Evolutionary conservation across 2,329 filamentous ascomycete genomes (phyloP), one percentile per base, ranked within the genome.

Genomic region (Pseudohalonectria lignicola): DNA sequence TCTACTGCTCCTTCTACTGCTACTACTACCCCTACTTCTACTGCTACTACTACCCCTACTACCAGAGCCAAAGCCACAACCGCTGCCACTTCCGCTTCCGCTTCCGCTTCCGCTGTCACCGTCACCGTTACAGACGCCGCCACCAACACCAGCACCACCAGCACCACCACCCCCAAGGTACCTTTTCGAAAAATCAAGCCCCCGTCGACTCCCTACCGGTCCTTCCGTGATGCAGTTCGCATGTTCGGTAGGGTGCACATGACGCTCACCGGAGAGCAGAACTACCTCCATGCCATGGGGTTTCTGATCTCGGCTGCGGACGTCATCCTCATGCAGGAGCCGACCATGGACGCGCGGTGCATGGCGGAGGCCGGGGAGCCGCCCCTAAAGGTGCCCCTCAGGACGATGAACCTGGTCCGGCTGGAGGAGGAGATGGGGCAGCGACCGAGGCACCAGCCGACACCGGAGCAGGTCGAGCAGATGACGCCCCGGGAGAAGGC

Each of bases 221-320:
- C 35, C 8, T 37, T 29, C 17, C 25, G 35, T 17, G 35, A 37
- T 8, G 35, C 35, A 12, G 25, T 37, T 17, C 35, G 35, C 17
- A 17, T 15, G 16, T 13, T 37, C 15, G 35, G 35, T 15, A 23
- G 35, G 12, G 16, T 23, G 16, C 35, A 37, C 12, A 37, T 37
- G 35, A 26, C 23, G 11, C 23, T 16, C 9, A 20, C 35, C 13
- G 35, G 35, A 10, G 17, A 6, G 4, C 19, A 19, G 12, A 18
- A 15, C 19, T 37, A 37, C 16, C 16, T 37, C 8, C n/a, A 16
- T 9, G 16, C 28, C 34, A 36, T 36, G 34, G 20, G 20, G 18
- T 23, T 25, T 9, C n/a, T 36, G 2, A 20, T 36, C 13, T 17
- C 13, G n/a, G 34, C 21, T 13, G 19, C 34, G 5, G 21, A 25